Evolutionary conservation across 352 stramenopile genomes (phyloP), one percentile per base, ranked within the genome.

Genomic region (Globisporangium mamillatum): DNA sequence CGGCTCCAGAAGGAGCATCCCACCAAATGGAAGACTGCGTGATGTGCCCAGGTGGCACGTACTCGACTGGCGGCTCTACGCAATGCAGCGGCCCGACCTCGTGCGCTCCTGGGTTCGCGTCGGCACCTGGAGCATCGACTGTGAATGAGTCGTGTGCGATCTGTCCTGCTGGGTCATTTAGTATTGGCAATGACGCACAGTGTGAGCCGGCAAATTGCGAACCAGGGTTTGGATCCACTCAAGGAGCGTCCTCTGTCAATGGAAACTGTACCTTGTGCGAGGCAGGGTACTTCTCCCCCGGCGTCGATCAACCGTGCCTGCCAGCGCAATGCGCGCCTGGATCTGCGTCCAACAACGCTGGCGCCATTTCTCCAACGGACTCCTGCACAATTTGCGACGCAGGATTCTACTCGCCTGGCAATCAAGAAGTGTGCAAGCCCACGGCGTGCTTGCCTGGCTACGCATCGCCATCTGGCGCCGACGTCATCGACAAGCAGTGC

Each of bases 401-500:
- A 6, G 74, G 77, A 22, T 66, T 64, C 22, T 83, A 67, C 57
- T 75, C 72, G 9, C 27, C 73, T 10, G 76, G 76, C 14, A 75
- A 67, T 16, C 34, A 56, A 24, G 63, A 67, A n/a, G 53, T 70
- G 34, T 79, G 75, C 58, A 46, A 72, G 10, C 64, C 72, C 2
- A 84, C 76, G 29, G 71, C 57, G 3, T 86, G 78, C 44, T 41
- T 68, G 3, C 67, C 76, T 20, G 79, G 79, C 52, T 75, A 71
- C 22, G 72, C 79, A 25, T 84, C 76, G 1, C 79, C 79, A 9
- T 71, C 70, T 22, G 74, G 78, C 0, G 79, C 76, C 12, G 73
- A 82, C 50, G 71, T 76, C 12, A 62, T 68, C 27, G 74, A 79
- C 66, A 71, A 75, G 58, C 75, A 83, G 66, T 86, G 79, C 58